These are phyloP conservation scores for Lentinula lateritia DNA, from an alignment of 768 basidiomycete species.

Conservation along the genomic window DNA sequence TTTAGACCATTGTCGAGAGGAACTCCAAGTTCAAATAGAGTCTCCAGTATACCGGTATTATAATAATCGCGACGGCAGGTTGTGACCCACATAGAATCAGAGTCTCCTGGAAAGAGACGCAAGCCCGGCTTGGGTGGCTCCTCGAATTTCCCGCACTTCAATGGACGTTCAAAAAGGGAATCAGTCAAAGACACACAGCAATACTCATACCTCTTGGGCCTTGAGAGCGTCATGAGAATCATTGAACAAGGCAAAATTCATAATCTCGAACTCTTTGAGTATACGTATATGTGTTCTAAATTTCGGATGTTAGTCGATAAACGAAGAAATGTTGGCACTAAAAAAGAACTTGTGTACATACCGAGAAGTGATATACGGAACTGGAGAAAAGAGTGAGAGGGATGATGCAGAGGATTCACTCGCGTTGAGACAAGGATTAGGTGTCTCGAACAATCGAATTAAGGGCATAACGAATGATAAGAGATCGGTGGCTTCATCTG, in stretches of 20 bases:
- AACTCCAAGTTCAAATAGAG: not conserved
- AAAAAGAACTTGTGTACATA: too few relatives aligned
- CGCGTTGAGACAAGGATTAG: not conserved
- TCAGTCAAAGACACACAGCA: not conserved
- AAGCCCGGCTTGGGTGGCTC: not conserved
- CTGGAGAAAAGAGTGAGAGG: too few relatives aligned
- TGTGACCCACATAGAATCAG: not conserved
- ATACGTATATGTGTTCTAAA: slow-evolving; percentile 1
- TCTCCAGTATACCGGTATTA: not conserved
- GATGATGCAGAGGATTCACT: not conserved
- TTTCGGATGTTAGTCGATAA: too few relatives aligned
- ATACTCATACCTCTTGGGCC: not conserved
- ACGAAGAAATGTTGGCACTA: too few relatives aligned
- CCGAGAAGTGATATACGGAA: too few relatives aligned
- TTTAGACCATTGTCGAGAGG: not conserved
- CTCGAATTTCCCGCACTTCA: not conserved
- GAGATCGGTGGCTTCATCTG: slow-evolving; percentile 2
- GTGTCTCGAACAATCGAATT: not conserved
- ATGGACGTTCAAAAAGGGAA: not conserved
- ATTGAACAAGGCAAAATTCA: slow-evolving; percentile 4
- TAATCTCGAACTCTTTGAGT: not conserved
- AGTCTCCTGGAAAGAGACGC: not conserved
- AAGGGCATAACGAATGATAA: slow-evolving; percentile 1
- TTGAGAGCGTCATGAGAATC: not conserved
- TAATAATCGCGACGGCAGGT: not conserved